Conservation (phyloP, 768 basidiomycete genomes). For the Boletus vermiculosoides region DNA sequence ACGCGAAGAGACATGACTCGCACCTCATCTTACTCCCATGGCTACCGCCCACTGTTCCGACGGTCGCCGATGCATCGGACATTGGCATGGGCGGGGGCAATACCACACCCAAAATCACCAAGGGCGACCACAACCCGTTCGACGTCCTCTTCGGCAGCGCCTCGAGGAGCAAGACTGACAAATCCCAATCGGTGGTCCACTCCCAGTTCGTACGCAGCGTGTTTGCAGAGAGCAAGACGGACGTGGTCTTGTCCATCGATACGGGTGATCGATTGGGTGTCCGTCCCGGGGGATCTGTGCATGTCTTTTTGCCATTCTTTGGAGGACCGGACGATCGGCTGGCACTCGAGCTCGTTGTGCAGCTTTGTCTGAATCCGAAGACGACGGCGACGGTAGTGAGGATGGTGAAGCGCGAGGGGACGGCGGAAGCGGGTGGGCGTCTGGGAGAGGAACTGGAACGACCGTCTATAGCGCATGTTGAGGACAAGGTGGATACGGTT, state of each 20-base stretch:
- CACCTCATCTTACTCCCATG: slow-evolving; percentile 86
- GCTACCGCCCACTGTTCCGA: slow-evolving; percentile 44
- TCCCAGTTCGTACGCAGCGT: slow-evolving; percentile 83
- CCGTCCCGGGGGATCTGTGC: slow-evolving; percentile 41
- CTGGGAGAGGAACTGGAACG: slow-evolving; percentile 18
- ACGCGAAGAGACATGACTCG: slow-evolving; percentile 54
- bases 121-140: slow-evolving; percentile 57
- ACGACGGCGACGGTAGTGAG: slow-evolving; percentile 75
- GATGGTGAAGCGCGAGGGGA: slow-evolving; percentile 50
- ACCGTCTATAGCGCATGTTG: slow-evolving; percentile 25
- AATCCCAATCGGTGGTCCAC: slow-evolving; percentile 55
- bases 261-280: slow-evolving; percentile 39
- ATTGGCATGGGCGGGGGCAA: background rate
- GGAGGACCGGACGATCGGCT: slow-evolving; percentile 93
- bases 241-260: slow-evolving; percentile 86
- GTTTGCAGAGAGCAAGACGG: slow-evolving; percentile 67
- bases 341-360: slow-evolving; percentile 80
- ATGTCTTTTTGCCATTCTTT: slow-evolving; percentile 87
- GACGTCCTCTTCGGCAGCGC: slow-evolving; percentile 54
- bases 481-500: background rate
- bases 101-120: slow-evolving; percentile 12
- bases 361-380: slow-evolving; percentile 57
- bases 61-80: slow-evolving; percentile 4
- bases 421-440: background rate
- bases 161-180: slow-evolving; percentile 29